Base-by-base conservation (phyloP, 495 filamentous ascomycete genomes). In the Penicillium samsonianum region DNA sequence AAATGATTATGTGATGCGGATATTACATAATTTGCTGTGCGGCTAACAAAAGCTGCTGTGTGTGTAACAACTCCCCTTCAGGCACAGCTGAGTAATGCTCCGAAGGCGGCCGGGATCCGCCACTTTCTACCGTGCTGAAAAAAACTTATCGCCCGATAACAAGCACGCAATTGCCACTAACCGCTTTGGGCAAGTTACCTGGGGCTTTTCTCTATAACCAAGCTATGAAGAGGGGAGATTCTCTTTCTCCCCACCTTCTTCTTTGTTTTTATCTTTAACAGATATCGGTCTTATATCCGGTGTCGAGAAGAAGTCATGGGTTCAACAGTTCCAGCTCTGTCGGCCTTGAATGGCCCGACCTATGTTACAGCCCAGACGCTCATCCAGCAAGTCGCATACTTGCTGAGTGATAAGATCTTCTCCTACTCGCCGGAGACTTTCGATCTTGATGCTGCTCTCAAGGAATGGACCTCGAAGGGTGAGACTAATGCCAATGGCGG, bases 401-500 rank as follows among this genome's bases (percentile, higher is more conserved):
- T 88, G 49, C 82, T 98, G 57, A 96, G 91, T 55, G 91, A 97
- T 78, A 95, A 94, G 78, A 84, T 98, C 72, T 98, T 96, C 77
- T 89, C 92, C 35, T 97, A 96, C 77, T 97, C 95, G 16, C 91
- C 92, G 9, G 89, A 96, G 63, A 87, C 89, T 25, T 98, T 96
- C 65, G 88, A 93, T 65, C 81, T 98, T 47, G 93, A 97, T 73
- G 66, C 84, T 48, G 89, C 92, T 28, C 84, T 89, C 16, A 88
- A 86, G 68, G 68, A 84, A 58, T 98, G 94, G 94, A 80, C 82
- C 31, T 63, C 68, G 4, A 69, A 80, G 50, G 72, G 80, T 28
- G 87, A 89, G 59, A 76, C 80, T 66, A 98, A 98, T 75, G 84
- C 85, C 47, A 84, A 90, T 69, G 93, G 91, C 67, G 88, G 91